Conservation (phyloP, 1,139 yeast species). For the Hansenula lynferdii region DNA sequence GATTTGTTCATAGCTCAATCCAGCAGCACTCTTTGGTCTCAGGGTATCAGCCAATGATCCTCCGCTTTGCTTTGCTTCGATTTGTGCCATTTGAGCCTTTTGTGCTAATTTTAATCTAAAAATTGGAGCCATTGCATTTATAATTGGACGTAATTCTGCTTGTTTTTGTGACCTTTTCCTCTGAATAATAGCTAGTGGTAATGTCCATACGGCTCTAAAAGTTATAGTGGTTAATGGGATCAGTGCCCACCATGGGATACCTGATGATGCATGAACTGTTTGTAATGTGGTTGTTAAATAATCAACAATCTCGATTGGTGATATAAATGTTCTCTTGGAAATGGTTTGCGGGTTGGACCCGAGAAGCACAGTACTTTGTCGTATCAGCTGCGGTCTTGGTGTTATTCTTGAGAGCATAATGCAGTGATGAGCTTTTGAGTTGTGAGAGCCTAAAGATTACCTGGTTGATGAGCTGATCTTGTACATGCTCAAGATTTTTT, state of each 20-base stretch:
- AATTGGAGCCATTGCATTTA: constrained; percentile 74
- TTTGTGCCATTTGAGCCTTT: constrained; percentile 24
- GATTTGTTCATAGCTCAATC: constrained; percentile 75
- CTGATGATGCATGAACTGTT: constrained; percentile 46
- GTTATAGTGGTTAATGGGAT: constrained; percentile 72
- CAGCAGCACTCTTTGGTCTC: too few relatives aligned
- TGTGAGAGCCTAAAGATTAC: too few relatives aligned
- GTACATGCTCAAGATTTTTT: too few relatives aligned
- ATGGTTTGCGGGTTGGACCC: background rate
- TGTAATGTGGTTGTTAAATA: constrained; percentile 40
- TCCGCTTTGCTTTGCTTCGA: constrained; percentile 6
- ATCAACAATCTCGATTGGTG: constrained; percentile 17
- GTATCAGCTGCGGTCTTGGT: background rate
- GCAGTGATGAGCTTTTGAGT: too few relatives aligned
- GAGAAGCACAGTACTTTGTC: background rate
- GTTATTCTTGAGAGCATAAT: background rate
- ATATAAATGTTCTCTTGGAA: constrained; percentile 7
- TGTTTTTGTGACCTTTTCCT: constrained; percentile 68
- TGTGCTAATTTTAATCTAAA: constrained; percentile 67
- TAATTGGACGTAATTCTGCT: constrained; percentile 60
- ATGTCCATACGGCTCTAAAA: constrained; percentile 59
- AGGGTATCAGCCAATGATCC: constrained; percentile 1
- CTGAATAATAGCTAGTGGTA: constrained; percentile 75
- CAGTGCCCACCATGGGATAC: constrained; percentile 79
- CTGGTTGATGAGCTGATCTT: too few relatives aligned